Evolutionary conservation across 352 stramenopile genomes (phyloP), one percentile per base, ranked within the genome.

Genomic region (Globisporangium yorkense): DNA sequence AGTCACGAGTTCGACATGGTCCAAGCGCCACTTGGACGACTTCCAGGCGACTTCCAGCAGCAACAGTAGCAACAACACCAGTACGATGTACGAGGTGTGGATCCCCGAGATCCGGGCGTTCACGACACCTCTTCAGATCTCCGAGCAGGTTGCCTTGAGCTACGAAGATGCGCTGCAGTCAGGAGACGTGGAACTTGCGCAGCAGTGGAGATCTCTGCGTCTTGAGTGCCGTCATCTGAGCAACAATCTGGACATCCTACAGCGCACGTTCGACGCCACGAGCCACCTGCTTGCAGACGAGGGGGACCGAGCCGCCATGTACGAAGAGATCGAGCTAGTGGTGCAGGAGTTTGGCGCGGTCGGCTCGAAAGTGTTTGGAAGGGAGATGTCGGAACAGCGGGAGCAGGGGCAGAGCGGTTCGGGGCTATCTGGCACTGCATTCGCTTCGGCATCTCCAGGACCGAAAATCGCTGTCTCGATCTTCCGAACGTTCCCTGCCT

Each of bases 71-170:
- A 51, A 5, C 13, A 52, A 21, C 5, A 49, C 2, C n/a, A 2
- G 41, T 24, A n/a, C 21, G 2, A 31, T 46, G 27, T 62, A 57
- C 20, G 61, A 68, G n/a, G 56, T 77, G 12, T 80, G 63, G 67
- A 56, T 69, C 8, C 51, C 63, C 35, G 62, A 72, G 9, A 56
- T 59, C 1, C 56, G 46, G 2, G 53, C 70, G 20, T 70, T 67
- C 47, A 66, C 63, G 50, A 77, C 68, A 2, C 68, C 71, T 0
- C 57, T 66, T 12, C 70, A 81, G 53, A 75, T 83, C 24, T 54
- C 56, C 12, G 66, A 66, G 7, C 61, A 65, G 0, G 71, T 83
- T 56, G 63, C 70, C 31, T 61, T 74, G 15, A 46, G 54, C 27
- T 9, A 40, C 27, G 29, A 21, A 2, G 7, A 8, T 13, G 47